Base-by-base conservation (phyloP, 345 rosid species). In the Rhodamnia argentea region DNA sequence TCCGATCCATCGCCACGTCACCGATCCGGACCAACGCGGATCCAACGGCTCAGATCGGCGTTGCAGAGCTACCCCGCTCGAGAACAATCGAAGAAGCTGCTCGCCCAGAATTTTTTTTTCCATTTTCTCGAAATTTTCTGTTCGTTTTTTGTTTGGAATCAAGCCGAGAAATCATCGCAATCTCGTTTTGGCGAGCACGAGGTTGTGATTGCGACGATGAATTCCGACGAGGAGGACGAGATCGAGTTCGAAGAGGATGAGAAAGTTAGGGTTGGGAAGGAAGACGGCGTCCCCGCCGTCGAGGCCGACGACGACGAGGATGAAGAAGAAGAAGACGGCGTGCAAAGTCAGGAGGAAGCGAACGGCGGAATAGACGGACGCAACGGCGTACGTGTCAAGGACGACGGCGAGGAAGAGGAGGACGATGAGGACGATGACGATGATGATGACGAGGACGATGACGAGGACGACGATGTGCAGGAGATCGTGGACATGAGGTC, bases 11-110 rank as follows among this genome's bases (percentile, higher is more conserved):
- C 50, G 82, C 78, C 86, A 85, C 82, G 82, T 85, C 86, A 85
- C 82, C 86, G 42, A 85, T 85, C 86, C 86, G 91, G 90, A 92
- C 83, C 42, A 83, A n/a, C 70, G 76, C 4, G 56, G 20, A 87
- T 89, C 92, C 88, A 76, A 94, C 95, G 98, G 97, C 81, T 86
- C 9, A 83, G 97, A 94, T 95, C 89, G 53, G 78, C 87, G 90
- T 78, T 92, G 87, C 89, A 91, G 92, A 92, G 90, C 91, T 87
- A 90, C 93, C 93, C 91, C 18, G 78, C 78, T 70, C 78, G 26
- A 4, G 78, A 70, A 9, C 78, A 9, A 70, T 37, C 83, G 83
- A 51, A 8, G 93, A 87, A 86, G 85, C 87, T 55, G 84, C 86
- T 82, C 87, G 50, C 85, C 83, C 83, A 26, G 89, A 57, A 55